Base-by-base conservation (phyloP, 139 green algal genomes). In the Coelastrella sp. region DNA sequence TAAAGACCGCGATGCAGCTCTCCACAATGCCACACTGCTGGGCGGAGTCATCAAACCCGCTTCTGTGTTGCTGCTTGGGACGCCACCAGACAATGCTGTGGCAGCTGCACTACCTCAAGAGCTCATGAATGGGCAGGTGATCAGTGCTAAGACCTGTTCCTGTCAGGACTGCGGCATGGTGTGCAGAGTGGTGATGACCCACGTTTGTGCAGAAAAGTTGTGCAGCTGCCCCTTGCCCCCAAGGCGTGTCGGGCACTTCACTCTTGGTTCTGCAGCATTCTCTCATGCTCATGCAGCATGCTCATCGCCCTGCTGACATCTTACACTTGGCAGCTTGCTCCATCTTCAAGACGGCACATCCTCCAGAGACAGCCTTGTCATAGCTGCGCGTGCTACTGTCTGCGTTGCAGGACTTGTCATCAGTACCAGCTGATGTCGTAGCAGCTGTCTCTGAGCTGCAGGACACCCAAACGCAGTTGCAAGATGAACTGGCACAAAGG, bases 1-100 rank as follows among this genome's bases (percentile, higher is more conserved):
- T 8, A 87, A 88, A 23, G 95, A 98, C 68, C 73, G 83, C 16
- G 96, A 98, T 23, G 73, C n/a, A 3, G 89, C 92, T 3, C 80
- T 96, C 19, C 89, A 79, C n/a, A 68, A 57, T n/a, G 82, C 98
- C 7, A 88, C 94, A 4, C 90, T 99, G 65, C 92, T 99, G 64
- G 93, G 90, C 10, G 86, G 80, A 73, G 96, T 99, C 61, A 94
- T 93, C 22, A 97, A 97, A 83, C 74, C 92, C 2, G 95, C 90
- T 13, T 75, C 93, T 64, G 93, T 95, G 80, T 94, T 97, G 80
- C 75, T 98, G 59, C 93, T 98, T 81, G 93, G 95, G 7, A 64
- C 94, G 61, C 86, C 92, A 68, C 93, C 65, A 4, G 87, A 80
- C 66, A 16, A 19, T 22, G 73, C 61, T 17, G 59, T 54, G 64